These are phyloP conservation scores for Debaryomycetaceae sp. DNA, from an alignment of 1,139 yeast species.

Conservation along the genomic window DNA sequence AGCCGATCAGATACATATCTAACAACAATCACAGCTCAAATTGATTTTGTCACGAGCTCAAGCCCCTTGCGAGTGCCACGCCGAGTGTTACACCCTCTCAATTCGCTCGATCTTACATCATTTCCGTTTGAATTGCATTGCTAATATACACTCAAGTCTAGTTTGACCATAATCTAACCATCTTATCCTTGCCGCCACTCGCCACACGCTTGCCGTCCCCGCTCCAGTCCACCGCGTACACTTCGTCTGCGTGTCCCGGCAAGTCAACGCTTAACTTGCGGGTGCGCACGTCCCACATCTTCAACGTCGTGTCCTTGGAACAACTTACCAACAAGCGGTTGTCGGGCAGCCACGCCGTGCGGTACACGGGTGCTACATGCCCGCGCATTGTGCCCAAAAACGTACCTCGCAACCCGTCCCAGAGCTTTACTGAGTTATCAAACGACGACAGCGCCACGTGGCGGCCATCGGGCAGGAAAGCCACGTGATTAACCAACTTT, in stretches of 20 bases:
- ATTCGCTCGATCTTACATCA: background rate
- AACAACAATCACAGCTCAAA: too few species aligned
- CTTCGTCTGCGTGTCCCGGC: conserved; percentile 96
- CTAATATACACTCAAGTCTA: conserved; percentile 21
- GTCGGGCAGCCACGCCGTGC: conserved; percentile 98
- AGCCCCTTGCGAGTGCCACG: too few species aligned
- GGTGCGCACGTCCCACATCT: conserved; percentile 93
- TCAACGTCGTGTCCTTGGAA: conserved; percentile 93
- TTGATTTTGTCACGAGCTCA: too few species aligned
- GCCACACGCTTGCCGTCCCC: conserved; percentile 90
- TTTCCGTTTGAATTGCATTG: background rate
- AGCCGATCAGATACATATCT: too few species aligned
- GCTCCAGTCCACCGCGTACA: conserved; percentile 97
- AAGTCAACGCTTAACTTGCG: conserved; percentile 80
- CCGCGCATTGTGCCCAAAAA: conserved; percentile 90
- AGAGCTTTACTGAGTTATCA: conserved; percentile 88
- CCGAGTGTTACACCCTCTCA: too few species aligned
- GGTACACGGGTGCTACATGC: conserved; percentile 97
- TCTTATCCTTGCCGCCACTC: conserved; percentile 95
- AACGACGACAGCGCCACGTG: conserved; percentile 88
- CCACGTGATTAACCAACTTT: conserved; percentile 90
- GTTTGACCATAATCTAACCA: conserved; percentile 90
- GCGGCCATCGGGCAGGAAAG: conserved; percentile 94
- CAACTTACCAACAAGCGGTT: conserved; percentile 86
- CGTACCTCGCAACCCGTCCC: conserved; percentile 95